These are phyloP conservation scores for Yamadazyma diddensiae DNA, from an alignment of 1,139 yeast genomes.

Conservation along the genomic window DNA sequence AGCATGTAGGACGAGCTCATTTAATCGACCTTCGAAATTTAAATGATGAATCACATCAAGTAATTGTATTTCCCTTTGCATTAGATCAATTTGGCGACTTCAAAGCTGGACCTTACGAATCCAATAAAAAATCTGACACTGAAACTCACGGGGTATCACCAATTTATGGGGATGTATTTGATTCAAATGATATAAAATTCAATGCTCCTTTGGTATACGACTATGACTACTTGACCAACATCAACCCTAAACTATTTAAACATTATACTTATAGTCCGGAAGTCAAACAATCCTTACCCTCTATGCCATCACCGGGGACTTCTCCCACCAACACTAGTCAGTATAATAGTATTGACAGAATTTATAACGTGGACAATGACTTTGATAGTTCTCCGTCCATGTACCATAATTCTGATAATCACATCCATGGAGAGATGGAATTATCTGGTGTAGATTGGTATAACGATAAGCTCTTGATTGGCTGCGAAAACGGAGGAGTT, in stretches of 20 bases:
- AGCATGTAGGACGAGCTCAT: conserved; percentile 85
- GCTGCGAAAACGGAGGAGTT: conserved; percentile 46
- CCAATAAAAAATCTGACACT: conserved; percentile 3
- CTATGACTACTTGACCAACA: conserved; percentile 38
- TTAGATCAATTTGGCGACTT: conserved; percentile 39
- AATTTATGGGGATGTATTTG: conserved; percentile 14
- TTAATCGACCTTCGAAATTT: conserved; percentile 73
- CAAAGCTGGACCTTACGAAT: conserved; percentile 11
- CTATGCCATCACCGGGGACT: conserved; percentile 4
- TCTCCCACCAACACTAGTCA: conserved; percentile 2
- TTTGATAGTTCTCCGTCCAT: conserved; percentile 15
- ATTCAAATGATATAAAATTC: conserved; percentile 14
- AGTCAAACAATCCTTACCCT: conserved; percentile 2
- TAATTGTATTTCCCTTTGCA: conserved; percentile 53
- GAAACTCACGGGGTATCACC: conserved; percentile 12
- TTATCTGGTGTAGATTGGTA: conserved; percentile 42
- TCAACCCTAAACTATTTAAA: conserved; percentile 39
- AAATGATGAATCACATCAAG: conserved; percentile 61
- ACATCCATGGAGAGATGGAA: conserved; percentile 48
- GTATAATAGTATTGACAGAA: conserved; percentile 4
- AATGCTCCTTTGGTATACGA: conserved; percentile 47
- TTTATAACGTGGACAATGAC: conserved; percentile 3
- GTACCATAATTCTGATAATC: conserved; percentile 30
- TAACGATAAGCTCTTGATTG: conserved; percentile 35
- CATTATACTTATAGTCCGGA: conserved; percentile 28